A percentile compares a stretch with the other conserved stretches of the same genome.
Conservation (phyloP, 176 grass and related monocot species). For the Cenchrus fungigraminus region DNA sequence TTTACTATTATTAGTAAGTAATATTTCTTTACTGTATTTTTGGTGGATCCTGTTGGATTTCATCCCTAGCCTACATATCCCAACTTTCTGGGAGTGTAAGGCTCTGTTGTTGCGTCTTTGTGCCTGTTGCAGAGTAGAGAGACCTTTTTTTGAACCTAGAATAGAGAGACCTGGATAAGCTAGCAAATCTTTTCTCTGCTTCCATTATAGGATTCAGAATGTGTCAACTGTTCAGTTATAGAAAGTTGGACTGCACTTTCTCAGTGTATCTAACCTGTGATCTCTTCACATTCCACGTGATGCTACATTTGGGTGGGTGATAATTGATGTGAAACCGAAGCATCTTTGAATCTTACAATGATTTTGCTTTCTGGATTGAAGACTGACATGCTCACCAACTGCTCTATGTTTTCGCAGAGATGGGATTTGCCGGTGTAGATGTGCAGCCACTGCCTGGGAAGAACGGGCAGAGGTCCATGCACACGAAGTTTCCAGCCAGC, state of each 20-base stretch:
- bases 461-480: conserved; percentile 69
- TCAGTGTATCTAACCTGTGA: neutral
- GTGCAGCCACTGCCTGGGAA: conserved; percentile 65
- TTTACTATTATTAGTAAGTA: neutral
- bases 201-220: neutral
- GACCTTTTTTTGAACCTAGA: neutral
- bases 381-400: conserved; percentile 4
- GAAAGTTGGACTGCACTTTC: neutral
- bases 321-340: neutral
- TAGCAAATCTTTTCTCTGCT: conserved; percentile 2
- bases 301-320: neutral
- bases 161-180: neutral
- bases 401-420: conserved; percentile 52
- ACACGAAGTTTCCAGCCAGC: conserved; percentile 68
- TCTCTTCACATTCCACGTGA: neutral
- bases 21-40: neutral
- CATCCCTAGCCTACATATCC: neutral
- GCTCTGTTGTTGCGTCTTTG: neutral
- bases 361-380: neutral
- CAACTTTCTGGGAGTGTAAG: neutral
- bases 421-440: conserved; percentile 65
- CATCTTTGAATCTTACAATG: neutral
- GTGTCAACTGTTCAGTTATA: neutral
- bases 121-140: too few species aligned
- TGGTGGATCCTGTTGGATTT: neutral